A percentile compares a stretch with the other conserved stretches of the same genome.
Evolutionary conservation across 2,329 filamentous ascomycete species (phyloP).

Genomic region (Cordyceps sp.): DNA sequence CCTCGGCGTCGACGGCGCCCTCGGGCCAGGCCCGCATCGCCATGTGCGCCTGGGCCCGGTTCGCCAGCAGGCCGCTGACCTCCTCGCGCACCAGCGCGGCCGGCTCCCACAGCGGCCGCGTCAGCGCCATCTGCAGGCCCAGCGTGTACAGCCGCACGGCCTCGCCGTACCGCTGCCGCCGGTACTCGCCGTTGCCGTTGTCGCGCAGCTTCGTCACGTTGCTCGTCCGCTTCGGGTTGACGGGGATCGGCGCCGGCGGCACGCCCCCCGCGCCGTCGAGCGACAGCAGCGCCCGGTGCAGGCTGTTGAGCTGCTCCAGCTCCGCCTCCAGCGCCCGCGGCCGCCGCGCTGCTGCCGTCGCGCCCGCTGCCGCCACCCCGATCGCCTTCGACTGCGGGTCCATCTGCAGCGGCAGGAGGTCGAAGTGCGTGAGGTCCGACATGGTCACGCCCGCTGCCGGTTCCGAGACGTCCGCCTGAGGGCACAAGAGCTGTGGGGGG

Average conservation of each 20-base stretch:
- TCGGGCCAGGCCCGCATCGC: constrained; percentile 67
- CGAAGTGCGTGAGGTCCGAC: constrained; percentile 58
- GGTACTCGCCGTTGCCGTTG: constrained; percentile 66
- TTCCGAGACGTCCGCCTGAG: background rate
- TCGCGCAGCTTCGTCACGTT: constrained; percentile 86
- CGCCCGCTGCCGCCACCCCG: too few relatives aligned
- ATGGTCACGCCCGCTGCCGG: constrained; percentile 16
- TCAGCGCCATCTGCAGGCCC: constrained; percentile 79
- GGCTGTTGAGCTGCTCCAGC: constrained; percentile 57
- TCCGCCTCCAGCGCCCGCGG: constrained; percentile 41
- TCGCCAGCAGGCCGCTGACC: constrained; percentile 61
- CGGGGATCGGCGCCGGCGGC: constrained; percentile 74
- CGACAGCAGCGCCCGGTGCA: constrained; percentile 58
- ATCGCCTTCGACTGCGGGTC: constrained; percentile 72
- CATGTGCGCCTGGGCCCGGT: constrained; percentile 85
- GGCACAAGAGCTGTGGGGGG: too few relatives aligned
- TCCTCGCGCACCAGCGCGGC: constrained; percentile 72
- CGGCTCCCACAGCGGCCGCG: constrained; percentile 77
- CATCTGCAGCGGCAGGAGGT: constrained; percentile 63
- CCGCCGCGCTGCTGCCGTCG: constrained; percentile 24
- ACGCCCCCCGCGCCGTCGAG: constrained; percentile 38
- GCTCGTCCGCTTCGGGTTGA: constrained; percentile 82
- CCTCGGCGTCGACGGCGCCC: constrained; percentile 73
- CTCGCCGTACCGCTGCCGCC: constrained; percentile 57
- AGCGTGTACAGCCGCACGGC: constrained; percentile 69